These are phyloP conservation scores for Polygonum aviculare DNA, from an alignment of 148 eudicot species.

Conservation along the genomic window DNA sequence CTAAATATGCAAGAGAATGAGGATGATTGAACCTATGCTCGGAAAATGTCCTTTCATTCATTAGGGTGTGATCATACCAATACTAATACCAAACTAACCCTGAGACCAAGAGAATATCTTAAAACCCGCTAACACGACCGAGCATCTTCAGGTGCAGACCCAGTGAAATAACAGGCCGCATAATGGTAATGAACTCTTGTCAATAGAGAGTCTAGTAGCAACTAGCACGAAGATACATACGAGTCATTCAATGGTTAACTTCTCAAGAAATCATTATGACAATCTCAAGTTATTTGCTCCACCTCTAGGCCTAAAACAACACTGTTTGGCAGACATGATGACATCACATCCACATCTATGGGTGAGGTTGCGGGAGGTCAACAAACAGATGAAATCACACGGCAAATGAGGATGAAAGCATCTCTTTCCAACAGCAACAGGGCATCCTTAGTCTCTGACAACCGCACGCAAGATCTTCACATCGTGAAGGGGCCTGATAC, in stretches of 20 bases:
- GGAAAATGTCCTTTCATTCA: too few relatives aligned
- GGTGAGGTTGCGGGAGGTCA: not conserved
- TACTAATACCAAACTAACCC: too few relatives aligned
- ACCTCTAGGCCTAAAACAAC: not conserved
- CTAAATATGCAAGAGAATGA: too few relatives aligned
- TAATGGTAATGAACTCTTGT: not conserved
- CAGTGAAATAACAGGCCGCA: not conserved
- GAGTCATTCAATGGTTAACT: not conserved
- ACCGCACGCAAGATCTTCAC: constrained; percentile 9
- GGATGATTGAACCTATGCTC: too few relatives aligned
- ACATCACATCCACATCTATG: not conserved
- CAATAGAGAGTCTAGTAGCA: too few relatives aligned
- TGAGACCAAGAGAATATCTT: not conserved
- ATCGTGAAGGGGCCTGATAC: constrained; percentile 10
- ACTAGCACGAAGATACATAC: not conserved
- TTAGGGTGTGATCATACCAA: too few relatives aligned
- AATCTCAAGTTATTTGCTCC: not conserved
- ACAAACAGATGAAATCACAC: not conserved
- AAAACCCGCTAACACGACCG: not conserved
- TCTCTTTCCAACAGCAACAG: not conserved
- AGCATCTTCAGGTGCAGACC: not conserved
- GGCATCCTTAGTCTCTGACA: constrained; percentile 3
- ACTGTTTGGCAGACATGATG: not conserved
- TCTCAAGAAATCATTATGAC: not conserved
- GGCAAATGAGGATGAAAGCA: not conserved